A percentile compares a stretch with the other conserved stretches of the same genome.
These are phyloP conservation scores for Phaeosphaeriaceae sp. DNA, from an alignment of 2,329 filamentous ascomycete genomes.

Conservation along the genomic window DNA sequence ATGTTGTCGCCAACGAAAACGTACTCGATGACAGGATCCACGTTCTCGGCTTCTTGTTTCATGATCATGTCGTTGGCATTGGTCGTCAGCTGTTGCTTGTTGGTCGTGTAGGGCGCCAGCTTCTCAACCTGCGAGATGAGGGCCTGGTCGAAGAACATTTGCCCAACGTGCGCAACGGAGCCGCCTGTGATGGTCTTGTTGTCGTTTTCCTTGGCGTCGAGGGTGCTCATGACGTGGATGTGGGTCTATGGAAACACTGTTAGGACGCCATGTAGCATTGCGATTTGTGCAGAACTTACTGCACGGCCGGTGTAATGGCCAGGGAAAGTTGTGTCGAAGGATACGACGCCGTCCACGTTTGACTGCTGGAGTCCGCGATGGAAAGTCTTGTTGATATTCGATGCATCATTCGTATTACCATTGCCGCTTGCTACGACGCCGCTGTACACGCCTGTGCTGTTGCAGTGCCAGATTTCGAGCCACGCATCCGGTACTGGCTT, in stretches of 20 bases:
- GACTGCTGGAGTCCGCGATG: constrained; percentile 58
- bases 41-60: constrained; percentile 52
- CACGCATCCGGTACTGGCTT: constrained; percentile 57
- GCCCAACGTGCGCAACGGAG: constrained; percentile 65
- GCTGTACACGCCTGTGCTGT: constrained; percentile 43
- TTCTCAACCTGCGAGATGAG: constrained; percentile 61
- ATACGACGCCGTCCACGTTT: constrained; percentile 56
- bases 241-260: constrained; percentile 31
- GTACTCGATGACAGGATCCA: constrained; percentile 63
- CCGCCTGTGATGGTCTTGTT: constrained; percentile 61
- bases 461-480: constrained; percentile 63
- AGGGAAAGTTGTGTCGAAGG: constrained; percentile 58
- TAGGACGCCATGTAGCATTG: neutral
- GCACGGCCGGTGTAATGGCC: constrained; percentile 46
- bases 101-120: constrained; percentile 52
- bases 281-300: neutral
- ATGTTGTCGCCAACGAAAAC: constrained; percentile 61
- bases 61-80: constrained; percentile 62
- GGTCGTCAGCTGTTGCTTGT: constrained; percentile 53
- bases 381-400: constrained; percentile 48
- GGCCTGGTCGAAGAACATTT: constrained; percentile 69
- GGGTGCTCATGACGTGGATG: constrained; percentile 48
- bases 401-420: constrained; percentile 47
- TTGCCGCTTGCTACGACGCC: constrained; percentile 51
- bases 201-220: constrained; percentile 45